Evolutionary conservation across 1,139 yeast genomes (phyloP).

Genomic region (Yamadazyma jaroonii): DNA sequence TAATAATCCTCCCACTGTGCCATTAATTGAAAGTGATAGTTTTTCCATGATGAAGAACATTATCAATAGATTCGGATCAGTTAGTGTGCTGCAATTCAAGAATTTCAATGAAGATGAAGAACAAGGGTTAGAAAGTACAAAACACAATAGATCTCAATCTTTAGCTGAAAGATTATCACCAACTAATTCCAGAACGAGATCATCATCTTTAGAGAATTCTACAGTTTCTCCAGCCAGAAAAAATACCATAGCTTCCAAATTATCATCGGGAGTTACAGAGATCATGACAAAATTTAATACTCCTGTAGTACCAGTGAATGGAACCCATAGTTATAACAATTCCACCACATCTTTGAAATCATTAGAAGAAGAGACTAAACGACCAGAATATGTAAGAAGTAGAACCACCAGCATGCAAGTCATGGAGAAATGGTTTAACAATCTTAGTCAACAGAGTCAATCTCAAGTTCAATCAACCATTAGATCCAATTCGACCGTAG

Average conservation of each 20-base stretch:
- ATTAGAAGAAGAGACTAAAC: slow-evolving; percentile 22
- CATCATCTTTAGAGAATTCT: slow-evolving; percentile 32
- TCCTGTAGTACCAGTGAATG: slow-evolving; percentile 1
- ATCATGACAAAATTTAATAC: slow-evolving; percentile 41
- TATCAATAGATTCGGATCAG: slow-evolving; percentile 31
- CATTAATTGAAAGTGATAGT: slow-evolving; percentile 9
- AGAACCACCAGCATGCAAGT: slow-evolving; percentile 42
- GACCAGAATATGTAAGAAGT: slow-evolving; percentile 29
- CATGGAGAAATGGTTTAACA: slow-evolving; percentile 47
- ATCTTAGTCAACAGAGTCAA: slow-evolving; percentile 18
- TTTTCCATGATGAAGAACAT: slow-evolving; percentile 34
- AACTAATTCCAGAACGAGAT: slow-evolving; percentile 34
- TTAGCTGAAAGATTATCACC: slow-evolving; percentile 33
- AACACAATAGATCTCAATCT: slow-evolving; percentile 24
- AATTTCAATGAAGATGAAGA: slow-evolving; percentile 13
- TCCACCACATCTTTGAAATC: slow-evolving; percentile 34
- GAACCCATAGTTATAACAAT: slow-evolving; percentile 13
- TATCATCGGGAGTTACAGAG: slow-evolving; percentile 39
- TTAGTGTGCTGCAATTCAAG: slow-evolving; percentile 20
- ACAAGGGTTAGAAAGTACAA: slow-evolving; percentile 11
- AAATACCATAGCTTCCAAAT: slow-evolving; percentile 38
- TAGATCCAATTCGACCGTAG: neutral
- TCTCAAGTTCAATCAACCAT: slow-evolving; percentile 2
- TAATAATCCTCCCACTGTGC: slow-evolving; percentile 1
- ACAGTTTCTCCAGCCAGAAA: slow-evolving; percentile 19